Base-by-base conservation (phyloP, 805 yeast species). In the Wickerhamiella kazuoi region DNA sequence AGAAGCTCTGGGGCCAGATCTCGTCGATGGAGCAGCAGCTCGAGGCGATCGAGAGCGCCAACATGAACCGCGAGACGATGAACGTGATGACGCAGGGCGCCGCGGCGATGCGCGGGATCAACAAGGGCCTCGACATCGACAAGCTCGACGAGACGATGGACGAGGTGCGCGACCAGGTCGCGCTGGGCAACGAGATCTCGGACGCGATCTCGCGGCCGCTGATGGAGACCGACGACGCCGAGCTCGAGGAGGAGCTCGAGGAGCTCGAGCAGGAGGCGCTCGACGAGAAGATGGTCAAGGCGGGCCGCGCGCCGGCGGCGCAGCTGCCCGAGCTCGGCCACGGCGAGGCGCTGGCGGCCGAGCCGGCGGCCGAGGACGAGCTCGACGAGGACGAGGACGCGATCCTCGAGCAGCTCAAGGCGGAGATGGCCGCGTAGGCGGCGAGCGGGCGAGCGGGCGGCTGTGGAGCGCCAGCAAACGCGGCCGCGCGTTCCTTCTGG, bases 61-160 rank as follows among this genome's bases (percentile, higher is more conserved):
- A 87, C 64, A 72, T 90, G 74, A 90, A 90, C 67, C 67, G 82
- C 61, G 98, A 90, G 63, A 90, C 98, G 24, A 81, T 90, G 94
- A 83, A 83, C 69, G 94, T 94, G 39, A 90, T 90, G 97, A 79
- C 87, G 61, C 93, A 83, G 59, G 97, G 97, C 44, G 94, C 98
- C 4, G 71, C 71, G 55, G 97, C 97, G 32, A 83, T 90, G 94
- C 84, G 86, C 57, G 79, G 79, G 53, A 87, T 90, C 53, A 97
- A 90, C 59, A 86, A 84, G 47, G 94, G 84, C 53, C 75, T 90
- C 65, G 78, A 90, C 56, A 83, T 90, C 44, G 98, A 90, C 60
- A 86, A 84, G 65, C 96, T 90, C 33, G 98, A 90, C 57, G 79
- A 77, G 50, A 87, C 96, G 7, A 87, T 90, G 97, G 98, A 90